phyloP scores from a whole-genome alignment of 2,329 filamentous ascomycete species.

The Neonectria sp. region DNA sequence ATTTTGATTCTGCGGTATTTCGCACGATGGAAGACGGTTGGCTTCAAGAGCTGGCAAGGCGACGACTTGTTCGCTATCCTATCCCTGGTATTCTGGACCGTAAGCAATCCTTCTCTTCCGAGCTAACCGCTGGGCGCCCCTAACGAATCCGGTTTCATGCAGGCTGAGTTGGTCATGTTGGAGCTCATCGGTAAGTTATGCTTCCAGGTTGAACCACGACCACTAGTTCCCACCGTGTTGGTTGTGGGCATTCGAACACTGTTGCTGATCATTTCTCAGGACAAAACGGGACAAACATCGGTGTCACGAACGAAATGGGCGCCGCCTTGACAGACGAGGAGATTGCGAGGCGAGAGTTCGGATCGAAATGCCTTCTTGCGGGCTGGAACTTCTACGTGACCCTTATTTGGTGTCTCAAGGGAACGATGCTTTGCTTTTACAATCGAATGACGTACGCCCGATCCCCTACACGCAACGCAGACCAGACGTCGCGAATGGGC shows the following conservation, averaged over 20 bases:
- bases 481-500: neutral
- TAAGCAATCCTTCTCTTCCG: slow-evolving; percentile 32
- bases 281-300: slow-evolving; percentile 57
- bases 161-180: slow-evolving; percentile 51
- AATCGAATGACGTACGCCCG: slow-evolving; percentile 57
- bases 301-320: slow-evolving; percentile 51
- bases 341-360: slow-evolving; percentile 49
- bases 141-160: slow-evolving; percentile 11
- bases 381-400: slow-evolving; percentile 60
- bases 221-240: neutral
- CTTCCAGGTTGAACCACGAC: neutral
- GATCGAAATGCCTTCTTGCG: slow-evolving; percentile 53
- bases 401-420: slow-evolving; percentile 60
- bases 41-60: slow-evolving; percentile 57
- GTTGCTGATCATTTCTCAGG: slow-evolving; percentile 45
- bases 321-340: slow-evolving; percentile 49
- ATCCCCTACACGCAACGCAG: neutral
- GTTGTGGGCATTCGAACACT: neutral
- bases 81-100: slow-evolving; percentile 57
- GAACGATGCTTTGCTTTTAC: slow-evolving; percentile 60
- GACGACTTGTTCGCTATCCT: slow-evolving; percentile 60
- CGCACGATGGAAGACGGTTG: slow-evolving; percentile 56
- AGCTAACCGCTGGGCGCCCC: neutral
- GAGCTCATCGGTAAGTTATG: slow-evolving; percentile 51
- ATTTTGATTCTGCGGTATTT: slow-evolving; percentile 57